Conservation (phyloP, 2,329 filamentous ascomycete genomes). For the Aureobasidium namibiae region DNA sequence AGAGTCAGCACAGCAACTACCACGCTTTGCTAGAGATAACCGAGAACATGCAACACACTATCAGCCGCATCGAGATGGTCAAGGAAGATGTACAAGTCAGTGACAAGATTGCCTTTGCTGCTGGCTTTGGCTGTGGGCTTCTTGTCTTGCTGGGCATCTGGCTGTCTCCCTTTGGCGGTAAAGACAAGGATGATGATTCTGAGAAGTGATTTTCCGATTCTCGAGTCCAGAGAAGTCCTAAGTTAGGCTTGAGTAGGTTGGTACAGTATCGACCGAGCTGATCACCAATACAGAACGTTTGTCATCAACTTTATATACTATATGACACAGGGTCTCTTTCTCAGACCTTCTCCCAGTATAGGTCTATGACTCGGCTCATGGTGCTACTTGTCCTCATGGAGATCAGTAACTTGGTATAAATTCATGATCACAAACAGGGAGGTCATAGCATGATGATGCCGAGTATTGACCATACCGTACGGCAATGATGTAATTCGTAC, state of each 20-base stretch:
- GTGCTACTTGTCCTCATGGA: background rate
- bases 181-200: background rate
- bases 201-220: background rate
- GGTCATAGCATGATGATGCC: background rate
- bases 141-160: background rate
- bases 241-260: background rate
- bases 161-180: background rate
- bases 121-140: background rate
- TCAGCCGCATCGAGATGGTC: background rate
- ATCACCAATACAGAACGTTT: background rate
- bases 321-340: background rate
- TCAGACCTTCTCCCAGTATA: too few relatives aligned
- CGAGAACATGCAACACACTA: background rate
- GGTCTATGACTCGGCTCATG: too few relatives aligned
- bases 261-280: background rate
- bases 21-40: background rate
- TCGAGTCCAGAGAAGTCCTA: too few relatives aligned
- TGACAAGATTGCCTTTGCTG: constrained; percentile 5
- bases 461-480: background rate
- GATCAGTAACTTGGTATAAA: background rate
- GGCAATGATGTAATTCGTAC: background rate
- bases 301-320: background rate
- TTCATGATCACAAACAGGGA: background rate
- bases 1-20: background rate
- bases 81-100: background rate